phyloP scores from a whole-genome alignment of 2,329 filamentous ascomycete genomes.

The Fusarium kyushuense region DNA sequence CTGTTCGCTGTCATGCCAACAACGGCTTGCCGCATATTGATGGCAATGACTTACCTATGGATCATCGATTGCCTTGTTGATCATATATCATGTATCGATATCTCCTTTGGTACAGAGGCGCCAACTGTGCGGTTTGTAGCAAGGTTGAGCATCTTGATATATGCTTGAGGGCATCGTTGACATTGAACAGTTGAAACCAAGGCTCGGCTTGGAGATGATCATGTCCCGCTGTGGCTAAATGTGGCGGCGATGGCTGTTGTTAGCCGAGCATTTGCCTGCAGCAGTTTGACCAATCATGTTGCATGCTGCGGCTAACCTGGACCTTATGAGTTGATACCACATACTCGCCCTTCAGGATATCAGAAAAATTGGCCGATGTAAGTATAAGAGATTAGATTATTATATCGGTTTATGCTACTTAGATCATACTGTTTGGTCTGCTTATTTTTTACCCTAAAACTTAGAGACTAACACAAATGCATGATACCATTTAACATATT shows the following conservation, averaged over 20 bases:
- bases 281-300: neutral
- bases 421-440: too few species aligned
- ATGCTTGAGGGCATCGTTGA: slow-evolving; percentile 40
- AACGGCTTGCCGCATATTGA: slow-evolving; percentile 37
- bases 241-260: slow-evolving; percentile 35
- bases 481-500: too few species aligned
- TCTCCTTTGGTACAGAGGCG: slow-evolving; percentile 3
- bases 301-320: neutral
- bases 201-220: slow-evolving; percentile 40
- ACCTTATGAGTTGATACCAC: too few species aligned
- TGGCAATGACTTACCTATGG: slow-evolving; percentile 11
- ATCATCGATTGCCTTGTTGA: slow-evolving; percentile 12
- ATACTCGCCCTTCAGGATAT: too few species aligned
- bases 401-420: too few species aligned
- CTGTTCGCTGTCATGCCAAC: slow-evolving; percentile 35
- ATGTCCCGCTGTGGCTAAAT: slow-evolving; percentile 48
- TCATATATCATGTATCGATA: neutral
- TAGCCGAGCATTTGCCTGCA: slow-evolving; percentile 47
- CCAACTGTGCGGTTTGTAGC: slow-evolving; percentile 30
- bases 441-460: too few species aligned
- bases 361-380: too few species aligned
- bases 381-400: too few species aligned
- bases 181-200: slow-evolving; percentile 45
- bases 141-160: slow-evolving; percentile 25
- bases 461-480: too few species aligned